A percentile compares a stretch with the other conserved stretches of the same genome.
phyloP scores from a whole-genome alignment of 2,329 filamentous ascomycete species.

The Leptographium radiaticola region DNA sequence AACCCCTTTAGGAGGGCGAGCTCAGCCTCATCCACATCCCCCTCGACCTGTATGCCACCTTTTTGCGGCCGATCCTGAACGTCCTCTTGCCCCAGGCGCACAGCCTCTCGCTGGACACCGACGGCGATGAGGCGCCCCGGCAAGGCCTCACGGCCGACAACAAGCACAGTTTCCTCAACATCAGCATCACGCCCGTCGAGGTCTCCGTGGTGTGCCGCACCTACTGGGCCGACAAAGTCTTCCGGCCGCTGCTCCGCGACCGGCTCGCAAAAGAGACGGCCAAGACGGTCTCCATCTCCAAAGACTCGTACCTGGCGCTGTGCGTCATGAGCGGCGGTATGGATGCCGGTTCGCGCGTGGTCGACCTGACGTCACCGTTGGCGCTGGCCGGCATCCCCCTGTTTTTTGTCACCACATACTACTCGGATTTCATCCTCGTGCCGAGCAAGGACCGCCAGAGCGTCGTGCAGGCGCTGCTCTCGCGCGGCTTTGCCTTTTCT shows the following conservation, averaged over 20 bases:
- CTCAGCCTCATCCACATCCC: constrained; percentile 88
- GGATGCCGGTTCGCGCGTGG: constrained; percentile 79
- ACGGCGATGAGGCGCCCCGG: constrained; percentile 19
- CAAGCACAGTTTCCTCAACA: constrained; percentile 76
- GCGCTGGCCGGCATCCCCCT: constrained; percentile 89
- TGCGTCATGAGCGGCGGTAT: constrained; percentile 82
- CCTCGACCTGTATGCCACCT: constrained; percentile 59
- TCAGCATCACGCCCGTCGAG: constrained; percentile 84
- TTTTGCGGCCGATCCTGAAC: constrained; percentile 78
- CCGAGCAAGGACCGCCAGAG: constrained; percentile 60
- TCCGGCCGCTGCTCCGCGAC: constrained; percentile 54
- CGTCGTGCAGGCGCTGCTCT: constrained; percentile 64
- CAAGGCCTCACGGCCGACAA: constrained; percentile 36
- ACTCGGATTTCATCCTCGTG: constrained; percentile 91
- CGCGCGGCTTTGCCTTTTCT: constrained; percentile 74
- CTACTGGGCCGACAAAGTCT: constrained; percentile 59
- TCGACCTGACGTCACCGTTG: constrained; percentile 81
- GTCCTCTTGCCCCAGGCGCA: constrained; percentile 59
- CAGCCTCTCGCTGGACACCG: constrained; percentile 15
- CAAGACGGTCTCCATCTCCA: constrained; percentile 56
- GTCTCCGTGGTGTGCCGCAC: constrained; percentile 84
- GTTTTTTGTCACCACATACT: constrained; percentile 98
- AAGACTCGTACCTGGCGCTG: constrained; percentile 76
- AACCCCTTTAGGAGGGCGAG: constrained; percentile 56
- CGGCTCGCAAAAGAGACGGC: constrained; percentile 39